These are phyloP conservation scores for Lineolata rhizophorae DNA, from an alignment of 495 filamentous ascomycete species.

Conservation along the genomic window DNA sequence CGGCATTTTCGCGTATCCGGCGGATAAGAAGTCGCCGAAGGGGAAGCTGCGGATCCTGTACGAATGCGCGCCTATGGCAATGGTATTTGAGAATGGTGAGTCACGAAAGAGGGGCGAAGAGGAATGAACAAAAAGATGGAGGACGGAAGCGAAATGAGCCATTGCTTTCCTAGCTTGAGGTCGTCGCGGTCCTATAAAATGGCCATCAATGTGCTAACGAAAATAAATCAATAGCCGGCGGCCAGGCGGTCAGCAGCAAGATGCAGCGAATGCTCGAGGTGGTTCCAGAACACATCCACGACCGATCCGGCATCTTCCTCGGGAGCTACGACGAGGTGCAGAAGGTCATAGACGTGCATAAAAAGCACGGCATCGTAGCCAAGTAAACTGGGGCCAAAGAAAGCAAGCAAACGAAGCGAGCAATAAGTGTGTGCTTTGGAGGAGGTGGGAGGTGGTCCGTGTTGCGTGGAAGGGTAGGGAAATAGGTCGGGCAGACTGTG, in stretches of 20 bases:
- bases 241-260: slow-evolving; percentile 69
- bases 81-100: slow-evolving; percentile 95
- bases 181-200: too few relatives aligned
- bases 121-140: too few relatives aligned
- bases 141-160: too few relatives aligned
- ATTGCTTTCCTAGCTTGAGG: too few relatives aligned
- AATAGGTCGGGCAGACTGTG: too few relatives aligned
- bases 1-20: slow-evolving; percentile 91
- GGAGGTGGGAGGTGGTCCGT: too few relatives aligned
- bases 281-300: slow-evolving; percentile 83
- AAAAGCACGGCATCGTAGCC: slow-evolving; percentile 19
- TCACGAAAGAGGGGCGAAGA: too few relatives aligned
- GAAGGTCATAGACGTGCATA: slow-evolving; percentile 63
- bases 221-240: slow-evolving; percentile 46
- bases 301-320: slow-evolving; percentile 87
- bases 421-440: too few relatives aligned
- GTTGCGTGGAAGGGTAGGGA: too few relatives aligned
- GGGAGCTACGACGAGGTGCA: slow-evolving; percentile 87
- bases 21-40: slow-evolving; percentile 95
- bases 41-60: slow-evolving; percentile 94
- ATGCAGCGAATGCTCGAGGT: slow-evolving; percentile 81
- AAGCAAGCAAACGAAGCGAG: too few relatives aligned
- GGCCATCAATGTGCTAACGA: background rate
- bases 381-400: too few relatives aligned
- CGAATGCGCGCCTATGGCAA: slow-evolving; percentile 97